Evolutionary conservation across 2,329 filamentous ascomycete species (phyloP), one percentile per base, ranked within the genome.

Genomic region (Zymoseptoria crescenta): DNA sequence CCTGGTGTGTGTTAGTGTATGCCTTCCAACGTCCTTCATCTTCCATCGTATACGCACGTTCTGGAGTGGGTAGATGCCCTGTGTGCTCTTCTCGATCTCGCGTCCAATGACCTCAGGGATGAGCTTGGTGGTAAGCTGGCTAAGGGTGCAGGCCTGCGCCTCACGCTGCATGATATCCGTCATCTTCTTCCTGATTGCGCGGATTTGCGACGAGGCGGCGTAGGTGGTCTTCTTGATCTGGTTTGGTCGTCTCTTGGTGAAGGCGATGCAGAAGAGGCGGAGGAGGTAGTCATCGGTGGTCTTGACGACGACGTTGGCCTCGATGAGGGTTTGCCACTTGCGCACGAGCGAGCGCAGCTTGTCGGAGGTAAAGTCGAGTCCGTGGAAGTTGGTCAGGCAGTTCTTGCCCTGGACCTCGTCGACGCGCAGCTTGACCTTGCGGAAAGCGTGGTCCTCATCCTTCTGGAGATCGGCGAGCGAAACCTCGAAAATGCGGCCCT

Each of bases 221-320:
- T 99, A 99, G 77, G 94, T 99, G 74, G 94, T 99, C 89, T 97
- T 99, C 89, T 96, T 96, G 85, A 99, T 93, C 86, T 99, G 94
- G 85, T 97, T 99, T 73, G 91, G 91, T 76, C 94, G 88, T 80
- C 91, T 86, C 89, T 97, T 97, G 81, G 94, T 99, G 86, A 99
- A 99, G 73, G 90, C 94, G 72, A 99, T 99, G 78, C 91, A 91
- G 83, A 99, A 99, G 72, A 99, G 87, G 74, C 94, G 91, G 81
- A 99, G 86, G 77, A 97, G 92, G 85, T 99, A 97, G 82, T 99
- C 94, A 77, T 99, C 94, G 77, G 94, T 97, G 74, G 94, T 97
- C 89, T 97, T 97, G 84, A 99, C 92, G 69, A 95, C 96, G 75
- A 97, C 87, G 80, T 99, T 99, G 84, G 94, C 94, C 87, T 99